Percentiles rank a stretch among this genome's conserved stretches.
Evolutionary conservation across 2,329 filamentous ascomycete species (phyloP).

Genomic region (Rosellinia necatrix): DNA sequence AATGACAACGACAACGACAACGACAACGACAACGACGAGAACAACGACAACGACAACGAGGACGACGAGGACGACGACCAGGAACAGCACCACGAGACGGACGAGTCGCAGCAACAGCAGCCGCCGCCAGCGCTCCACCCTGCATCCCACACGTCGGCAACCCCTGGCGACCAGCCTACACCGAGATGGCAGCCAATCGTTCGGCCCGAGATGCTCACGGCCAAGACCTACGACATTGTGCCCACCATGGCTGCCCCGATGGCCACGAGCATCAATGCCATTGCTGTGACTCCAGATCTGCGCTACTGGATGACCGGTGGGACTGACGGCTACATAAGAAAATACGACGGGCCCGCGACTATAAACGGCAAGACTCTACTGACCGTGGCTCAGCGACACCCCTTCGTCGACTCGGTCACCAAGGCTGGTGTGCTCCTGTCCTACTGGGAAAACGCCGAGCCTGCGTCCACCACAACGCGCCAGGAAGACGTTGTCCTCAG

Average conservation of each 20-base stretch:
- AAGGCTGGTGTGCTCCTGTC: conserved; percentile 94
- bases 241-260: conserved; percentile 97
- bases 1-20: conserved; percentile 44
- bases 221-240: conserved; percentile 87
- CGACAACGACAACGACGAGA: conserved; percentile 36
- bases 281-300: conserved; percentile 91
- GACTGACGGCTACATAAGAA: conserved; percentile 92
- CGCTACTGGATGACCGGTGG: conserved; percentile 94
- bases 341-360: conserved; percentile 93
- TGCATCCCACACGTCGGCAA: conserved; percentile 40
- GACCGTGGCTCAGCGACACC: conserved; percentile 93
- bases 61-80: conserved; percentile 39
- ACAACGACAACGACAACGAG: conserved; percentile 44
- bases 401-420: conserved; percentile 95
- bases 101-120: conserved; percentile 38
- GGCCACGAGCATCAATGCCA: conserved; percentile 91
- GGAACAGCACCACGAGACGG: conserved; percentile 47
- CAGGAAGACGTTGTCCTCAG: conserved; percentile 71
- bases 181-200: conserved; percentile 61
- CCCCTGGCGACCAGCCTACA: conserved; percentile 40
- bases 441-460: conserved; percentile 98
- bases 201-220: conserved; percentile 78
- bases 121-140: conserved; percentile 37
- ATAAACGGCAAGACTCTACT: conserved; percentile 93
- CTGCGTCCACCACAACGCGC: conserved; percentile 46